A percentile compares a stretch with the other conserved stretches of the same genome.
phyloP scores from a whole-genome alignment of 192 early-diverging fungal genomes.

The Pilobolus umbonatus region DNA sequence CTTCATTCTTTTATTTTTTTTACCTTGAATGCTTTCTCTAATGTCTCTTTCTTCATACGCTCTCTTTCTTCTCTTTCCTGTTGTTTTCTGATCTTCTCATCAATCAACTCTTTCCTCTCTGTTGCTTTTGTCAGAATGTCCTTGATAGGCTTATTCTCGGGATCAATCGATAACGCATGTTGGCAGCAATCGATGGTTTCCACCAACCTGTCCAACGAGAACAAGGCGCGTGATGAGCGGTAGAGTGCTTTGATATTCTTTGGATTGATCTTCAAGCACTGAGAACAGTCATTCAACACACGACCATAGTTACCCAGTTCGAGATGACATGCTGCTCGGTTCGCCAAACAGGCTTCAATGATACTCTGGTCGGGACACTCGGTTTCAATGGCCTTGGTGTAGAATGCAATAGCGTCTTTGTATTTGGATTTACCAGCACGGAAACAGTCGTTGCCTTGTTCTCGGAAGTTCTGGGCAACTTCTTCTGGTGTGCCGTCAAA shows the following conservation, averaged over 20 bases:
- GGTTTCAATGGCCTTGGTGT: constrained; percentile 80
- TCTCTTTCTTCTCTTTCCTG: constrained; percentile 43
- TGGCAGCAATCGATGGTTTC: constrained; percentile 87
- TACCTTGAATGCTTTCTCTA: constrained; percentile 51
- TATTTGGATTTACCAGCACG: constrained; percentile 60
- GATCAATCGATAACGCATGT: constrained; percentile 64
- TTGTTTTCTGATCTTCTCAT: constrained; percentile 43
- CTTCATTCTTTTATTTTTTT: not conserved
- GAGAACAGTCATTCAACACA: constrained; percentile 85
- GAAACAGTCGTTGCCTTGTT: constrained; percentile 94
- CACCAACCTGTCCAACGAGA: constrained; percentile 69
- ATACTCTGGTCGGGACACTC: constrained; percentile 69
- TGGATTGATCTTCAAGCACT: constrained; percentile 72
- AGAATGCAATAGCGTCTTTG: constrained; percentile 76
- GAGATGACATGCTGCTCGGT: constrained; percentile 90
- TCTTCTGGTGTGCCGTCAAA: constrained; percentile 92
- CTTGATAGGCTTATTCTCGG: constrained; percentile 35
- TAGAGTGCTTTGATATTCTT: constrained; percentile 91
- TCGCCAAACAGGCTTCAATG: constrained; percentile 76
- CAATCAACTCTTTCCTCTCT: constrained; percentile 38
- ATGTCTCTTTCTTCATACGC: constrained; percentile 43
- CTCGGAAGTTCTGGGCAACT: constrained; percentile 91
- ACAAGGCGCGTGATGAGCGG: constrained; percentile 80
- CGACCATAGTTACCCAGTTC: constrained; percentile 76
- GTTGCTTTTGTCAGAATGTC: constrained; percentile 28